phyloP scores from a whole-genome alignment of 768 basidiomycete species.

The Nidularia sp. region DNA sequence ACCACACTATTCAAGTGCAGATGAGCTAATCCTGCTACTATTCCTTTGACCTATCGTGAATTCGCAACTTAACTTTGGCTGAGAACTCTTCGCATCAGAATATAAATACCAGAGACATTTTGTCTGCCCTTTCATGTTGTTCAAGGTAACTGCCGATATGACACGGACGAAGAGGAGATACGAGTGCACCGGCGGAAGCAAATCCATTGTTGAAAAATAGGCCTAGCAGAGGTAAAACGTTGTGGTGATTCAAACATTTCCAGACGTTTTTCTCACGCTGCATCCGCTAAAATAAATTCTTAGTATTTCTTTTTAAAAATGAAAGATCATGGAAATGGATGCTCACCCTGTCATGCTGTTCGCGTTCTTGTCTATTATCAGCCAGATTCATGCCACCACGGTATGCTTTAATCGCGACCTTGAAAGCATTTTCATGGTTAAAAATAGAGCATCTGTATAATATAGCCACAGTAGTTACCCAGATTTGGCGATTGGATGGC shows the following conservation, averaged over 20 bases:
- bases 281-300: too few relatives aligned
- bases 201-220: not conserved
- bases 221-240: slow-evolving; percentile 2
- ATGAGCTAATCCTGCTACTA: slow-evolving; percentile 1
- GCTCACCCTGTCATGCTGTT: too few relatives aligned
- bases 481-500: too few relatives aligned
- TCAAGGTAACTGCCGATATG: not conserved
- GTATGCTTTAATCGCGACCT: not conserved
- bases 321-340: too few relatives aligned
- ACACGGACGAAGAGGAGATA: slow-evolving; percentile 2
- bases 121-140: not conserved
- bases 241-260: not conserved
- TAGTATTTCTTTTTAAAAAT: too few relatives aligned
- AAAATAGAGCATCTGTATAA: too few relatives aligned
- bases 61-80: not conserved
- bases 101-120: not conserved
- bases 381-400: too few relatives aligned
- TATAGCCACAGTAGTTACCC: too few relatives aligned
- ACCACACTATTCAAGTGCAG: slow-evolving; percentile 1
- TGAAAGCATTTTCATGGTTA: not conserved
- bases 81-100: not conserved
- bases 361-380: too few relatives aligned
- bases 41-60: not conserved
- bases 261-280: not conserved
- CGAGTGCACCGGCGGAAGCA: slow-evolving; percentile 1